Base-by-base conservation (phyloP, 106 monocot species). In the Acorus calamus region DNA sequence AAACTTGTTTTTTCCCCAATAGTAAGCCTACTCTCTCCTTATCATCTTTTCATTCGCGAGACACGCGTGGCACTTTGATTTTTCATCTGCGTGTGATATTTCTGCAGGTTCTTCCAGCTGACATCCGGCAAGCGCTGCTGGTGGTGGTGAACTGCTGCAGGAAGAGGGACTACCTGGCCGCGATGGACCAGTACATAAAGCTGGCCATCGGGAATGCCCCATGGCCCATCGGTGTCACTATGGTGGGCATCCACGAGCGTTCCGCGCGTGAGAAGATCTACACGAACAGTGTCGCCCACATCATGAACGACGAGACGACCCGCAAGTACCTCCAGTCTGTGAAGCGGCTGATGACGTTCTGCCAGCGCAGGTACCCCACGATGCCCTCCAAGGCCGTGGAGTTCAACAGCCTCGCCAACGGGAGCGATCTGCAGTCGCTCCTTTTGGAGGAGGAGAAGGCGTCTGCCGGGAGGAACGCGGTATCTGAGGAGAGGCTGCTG, bases 241-340 rank as follows among this genome's bases (percentile, higher is more conserved):
- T 94, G 94, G 94, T 94, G 74, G 94, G 94, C 14, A 94, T 94
- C 70, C 94, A 94, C 55, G 94, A 94, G 80, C 81, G 94, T 44
- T 94, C 94, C 4, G 94, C 94, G 5, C 89, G 94, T 6, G 94
- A 94, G 74, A 94, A 94, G 64, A 94, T 94, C 65, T 80, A 94
- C 82, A 94, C 94, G 0, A 94, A 90, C 64, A 94, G 94, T 69
- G 94, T 94, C 49, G 94, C 94, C 2, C 94, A 94, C 74, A 94
- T 94, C 71, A 94, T 94, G 94, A 94, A 94, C 11, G 94, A 94
- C 11, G 94, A 94, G 69, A 94, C 94, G 0, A 94, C 94, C 47
- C 84, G 94, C 8, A 94, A 94, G 68, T 94, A 94, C 63, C 59
- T 94, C 45, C 94, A 94, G 64, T 90, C 90, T 2, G 80, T 94